Conservation (phyloP, 441 rosid genomes). For the Pelargonium fulgidum region DNA sequence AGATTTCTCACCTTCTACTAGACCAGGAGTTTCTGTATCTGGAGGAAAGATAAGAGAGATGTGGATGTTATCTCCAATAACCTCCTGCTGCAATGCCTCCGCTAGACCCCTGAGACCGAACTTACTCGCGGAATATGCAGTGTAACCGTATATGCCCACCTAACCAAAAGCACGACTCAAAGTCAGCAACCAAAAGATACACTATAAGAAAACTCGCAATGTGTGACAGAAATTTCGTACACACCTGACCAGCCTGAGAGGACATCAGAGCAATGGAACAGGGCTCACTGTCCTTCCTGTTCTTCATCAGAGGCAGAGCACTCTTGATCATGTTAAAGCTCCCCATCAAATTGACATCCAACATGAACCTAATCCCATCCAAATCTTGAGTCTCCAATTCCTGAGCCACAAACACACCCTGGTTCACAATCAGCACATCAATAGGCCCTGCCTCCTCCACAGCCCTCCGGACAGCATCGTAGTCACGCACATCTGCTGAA, state of each 20-base stretch:
- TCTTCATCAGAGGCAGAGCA: slow-evolving; percentile 70
- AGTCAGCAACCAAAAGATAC: background rate
- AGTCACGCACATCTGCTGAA: slow-evolving; percentile 77
- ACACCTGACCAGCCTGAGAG: slow-evolving; percentile 89
- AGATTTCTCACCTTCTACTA: slow-evolving; percentile 51
- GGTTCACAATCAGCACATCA: slow-evolving; percentile 75
- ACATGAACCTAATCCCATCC: slow-evolving; percentile 63
- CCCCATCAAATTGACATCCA: slow-evolving; percentile 77
- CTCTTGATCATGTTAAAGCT: slow-evolving; percentile 79
- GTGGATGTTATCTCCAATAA: slow-evolving; percentile 66
- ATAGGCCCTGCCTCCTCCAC: slow-evolving; percentile 53
- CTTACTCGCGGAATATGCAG: slow-evolving; percentile 81
- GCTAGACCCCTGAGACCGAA: slow-evolving; percentile 92
- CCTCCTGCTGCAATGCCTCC: slow-evolving; percentile 94
- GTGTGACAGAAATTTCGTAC: background rate
- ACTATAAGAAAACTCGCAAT: background rate
- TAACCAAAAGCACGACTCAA: slow-evolving; percentile 22
- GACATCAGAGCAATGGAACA: slow-evolving; percentile 71
- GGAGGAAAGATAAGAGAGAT: slow-evolving; percentile 77
- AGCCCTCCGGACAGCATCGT: slow-evolving; percentile 51
- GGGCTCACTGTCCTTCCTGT: slow-evolving; percentile 42
- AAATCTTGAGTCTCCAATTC: slow-evolving; percentile 63
- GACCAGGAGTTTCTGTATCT: slow-evolving; percentile 78
- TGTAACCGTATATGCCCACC: slow-evolving; percentile 94
- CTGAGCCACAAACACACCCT: slow-evolving; percentile 57